Base-by-base conservation (phyloP, 495 filamentous ascomycete genomes). In the Xylaria intraflava region DNA sequence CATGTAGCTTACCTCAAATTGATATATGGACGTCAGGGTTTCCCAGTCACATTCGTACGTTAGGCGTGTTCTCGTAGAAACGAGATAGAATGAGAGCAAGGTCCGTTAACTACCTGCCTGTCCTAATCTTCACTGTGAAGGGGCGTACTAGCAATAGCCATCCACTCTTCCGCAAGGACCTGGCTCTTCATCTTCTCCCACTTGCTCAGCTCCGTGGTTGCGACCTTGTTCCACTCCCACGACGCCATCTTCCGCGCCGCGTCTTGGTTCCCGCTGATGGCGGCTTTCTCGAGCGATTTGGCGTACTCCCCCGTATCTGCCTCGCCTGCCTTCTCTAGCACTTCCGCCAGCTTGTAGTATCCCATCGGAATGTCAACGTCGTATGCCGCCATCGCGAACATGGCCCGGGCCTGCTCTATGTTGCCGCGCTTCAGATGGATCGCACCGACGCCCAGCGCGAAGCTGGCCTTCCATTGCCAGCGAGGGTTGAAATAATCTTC, bases 391-490 rank as follows among this genome's bases (percentile, higher is more conserved):
- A 58, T 40, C 19, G 35, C 11, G 43, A 70, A 64, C 5, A 61
- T 17, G 11, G 33, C 61, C 4, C 17, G 7, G 6, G 71, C 72
- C 7, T 49, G 52, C 2, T 57, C 54, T 6, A 12, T 23, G 7
- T 53, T 24, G 33, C 50, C 51, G n/a, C 39, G 54, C 29, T 51
- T 29, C 11, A 56, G 7, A 14, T 61, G 51, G 44, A 72, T 61
- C 17, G 11, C 23, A 33, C 62, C 66, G 0, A 59, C 58, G 30
- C 40, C 56, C 20, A 58, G 51, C 11, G 62, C 49, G 55, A 66
- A 73, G 46, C 45, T 38, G 1, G 33, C 36, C 42, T 69, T 65
- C 60, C 62, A 66, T 27, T 58, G 53, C 71, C 71, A 75, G 46
- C 35, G 50, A 38, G 65, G 61, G 30, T 45, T 20, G 35, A 47